Evolutionary conservation across 352 stramenopile genomes (phyloP).

Genomic region (Phytophthora fragariaefolia): DNA sequence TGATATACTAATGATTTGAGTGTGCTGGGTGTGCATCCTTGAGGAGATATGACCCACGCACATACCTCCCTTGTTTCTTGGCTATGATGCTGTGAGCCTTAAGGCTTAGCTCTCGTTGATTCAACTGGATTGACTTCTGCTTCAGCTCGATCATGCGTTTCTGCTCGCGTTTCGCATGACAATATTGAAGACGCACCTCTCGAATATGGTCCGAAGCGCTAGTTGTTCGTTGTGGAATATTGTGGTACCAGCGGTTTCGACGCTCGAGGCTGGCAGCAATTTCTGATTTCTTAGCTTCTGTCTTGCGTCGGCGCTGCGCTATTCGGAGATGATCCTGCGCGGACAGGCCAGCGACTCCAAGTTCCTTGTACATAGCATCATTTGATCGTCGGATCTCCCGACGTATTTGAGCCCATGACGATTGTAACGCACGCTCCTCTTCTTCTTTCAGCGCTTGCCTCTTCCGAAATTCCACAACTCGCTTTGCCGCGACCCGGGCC

Average conservation of each 20-base stretch:
- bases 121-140: slow-evolving; percentile 17
- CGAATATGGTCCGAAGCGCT: slow-evolving; percentile 26
- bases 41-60: slow-evolving; percentile 55
- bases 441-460: slow-evolving; percentile 11
- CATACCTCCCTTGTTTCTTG: slow-evolving; percentile 35
- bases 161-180: slow-evolving; percentile 1
- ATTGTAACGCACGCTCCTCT: slow-evolving; percentile 13
- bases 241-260: slow-evolving; percentile 52
- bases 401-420: slow-evolving; percentile 22
- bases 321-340: slow-evolving; percentile 43
- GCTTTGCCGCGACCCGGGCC: slow-evolving; percentile 29
- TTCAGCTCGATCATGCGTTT: slow-evolving; percentile 6
- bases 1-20: background rate
- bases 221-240: slow-evolving; percentile 1
- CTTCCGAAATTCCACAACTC: slow-evolving; percentile 22
- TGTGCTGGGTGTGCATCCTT: slow-evolving; percentile 21
- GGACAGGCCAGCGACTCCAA: slow-evolving; percentile 49
- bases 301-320: slow-evolving; percentile 27
- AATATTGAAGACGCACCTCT: slow-evolving; percentile 19
- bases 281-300: slow-evolving; percentile 26
- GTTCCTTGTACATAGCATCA: slow-evolving; percentile 42
- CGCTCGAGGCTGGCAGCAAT: slow-evolving; percentile 23
- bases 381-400: slow-evolving; percentile 47
- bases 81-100: slow-evolving; percentile 39
- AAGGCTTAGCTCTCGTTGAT: slow-evolving; percentile 29